phyloP scores from a whole-genome alignment of 371 early-diverging fungal species.

The Mycotypha africana region DNA sequence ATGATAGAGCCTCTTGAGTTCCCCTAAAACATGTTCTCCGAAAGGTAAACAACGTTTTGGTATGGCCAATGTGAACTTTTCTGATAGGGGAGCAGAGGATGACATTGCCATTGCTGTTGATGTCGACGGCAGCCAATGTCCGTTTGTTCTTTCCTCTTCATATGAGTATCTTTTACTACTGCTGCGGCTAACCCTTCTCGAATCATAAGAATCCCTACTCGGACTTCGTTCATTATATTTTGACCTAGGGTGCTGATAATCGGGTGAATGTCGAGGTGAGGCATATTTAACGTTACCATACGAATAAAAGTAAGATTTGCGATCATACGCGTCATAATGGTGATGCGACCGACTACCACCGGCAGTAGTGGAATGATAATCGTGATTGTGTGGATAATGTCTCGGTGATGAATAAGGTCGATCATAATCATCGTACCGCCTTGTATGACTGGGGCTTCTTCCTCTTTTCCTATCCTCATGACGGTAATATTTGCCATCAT shows the following conservation, averaged over 20 bases:
- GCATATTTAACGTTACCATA: too few relatives aligned
- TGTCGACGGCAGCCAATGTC: too few relatives aligned
- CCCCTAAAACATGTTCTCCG: slow-evolving; percentile 44
- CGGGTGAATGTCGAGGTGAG: slow-evolving; percentile 23
- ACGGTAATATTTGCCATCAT: too few relatives aligned
- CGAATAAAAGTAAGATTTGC: slow-evolving; percentile 22
- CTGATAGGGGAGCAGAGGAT: too few relatives aligned
- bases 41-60: slow-evolving; percentile 52
- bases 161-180: background rate
- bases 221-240: slow-evolving; percentile 37
- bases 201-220: slow-evolving; percentile 29
- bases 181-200: slow-evolving; percentile 2
- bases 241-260: slow-evolving; percentile 27
- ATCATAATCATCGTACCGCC: background rate
- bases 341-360: slow-evolving; percentile 10
- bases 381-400: background rate
- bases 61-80: slow-evolving; percentile 47
- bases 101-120: slow-evolving; percentile 5
- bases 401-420: slow-evolving; percentile 15
- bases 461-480: too few relatives aligned
- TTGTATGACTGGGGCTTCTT: too few relatives aligned
- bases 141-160: background rate
- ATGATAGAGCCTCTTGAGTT: slow-evolving; percentile 33
- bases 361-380: background rate
- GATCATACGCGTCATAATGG: slow-evolving; percentile 15